phyloP scores from a whole-genome alignment of 345 rosid species.

The Psidium guajava region DNA sequence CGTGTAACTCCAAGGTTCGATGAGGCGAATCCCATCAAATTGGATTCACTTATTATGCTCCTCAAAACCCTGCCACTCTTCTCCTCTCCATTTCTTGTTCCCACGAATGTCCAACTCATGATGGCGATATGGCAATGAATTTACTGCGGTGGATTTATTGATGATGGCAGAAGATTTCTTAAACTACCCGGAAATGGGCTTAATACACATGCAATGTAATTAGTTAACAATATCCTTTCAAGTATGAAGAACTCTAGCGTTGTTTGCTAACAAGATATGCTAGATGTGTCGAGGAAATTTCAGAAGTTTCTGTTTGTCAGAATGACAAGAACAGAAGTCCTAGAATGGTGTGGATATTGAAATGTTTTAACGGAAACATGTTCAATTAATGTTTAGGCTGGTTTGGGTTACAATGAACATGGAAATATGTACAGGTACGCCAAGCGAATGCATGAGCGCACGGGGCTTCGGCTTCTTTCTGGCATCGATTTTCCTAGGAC shows the following conservation, averaged over 20 bases:
- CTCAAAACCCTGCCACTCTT: not conserved
- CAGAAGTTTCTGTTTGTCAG: not conserved
- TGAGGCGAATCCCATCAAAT: not conserved
- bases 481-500: not conserved
- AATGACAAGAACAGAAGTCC: not conserved
- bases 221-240: not conserved
- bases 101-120: not conserved
- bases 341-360: not conserved
- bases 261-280: not conserved
- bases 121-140: not conserved
- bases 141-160: not conserved
- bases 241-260: not conserved
- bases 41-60: not conserved
- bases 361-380: not conserved
- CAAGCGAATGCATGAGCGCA: not conserved
- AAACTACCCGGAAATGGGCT: not conserved
- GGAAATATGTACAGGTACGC: not conserved
- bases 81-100: not conserved
- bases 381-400: not conserved
- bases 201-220: not conserved
- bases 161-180: not conserved
- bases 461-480: not conserved
- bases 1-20: not conserved
- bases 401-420: not conserved
- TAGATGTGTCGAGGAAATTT: not conserved